Percentiles rank a stretch among this genome's conserved stretches.
These are phyloP conservation scores for Cucurbitaria berberidis DNA, from an alignment of 2,329 filamentous ascomycete species.

Conservation along the genomic window DNA sequence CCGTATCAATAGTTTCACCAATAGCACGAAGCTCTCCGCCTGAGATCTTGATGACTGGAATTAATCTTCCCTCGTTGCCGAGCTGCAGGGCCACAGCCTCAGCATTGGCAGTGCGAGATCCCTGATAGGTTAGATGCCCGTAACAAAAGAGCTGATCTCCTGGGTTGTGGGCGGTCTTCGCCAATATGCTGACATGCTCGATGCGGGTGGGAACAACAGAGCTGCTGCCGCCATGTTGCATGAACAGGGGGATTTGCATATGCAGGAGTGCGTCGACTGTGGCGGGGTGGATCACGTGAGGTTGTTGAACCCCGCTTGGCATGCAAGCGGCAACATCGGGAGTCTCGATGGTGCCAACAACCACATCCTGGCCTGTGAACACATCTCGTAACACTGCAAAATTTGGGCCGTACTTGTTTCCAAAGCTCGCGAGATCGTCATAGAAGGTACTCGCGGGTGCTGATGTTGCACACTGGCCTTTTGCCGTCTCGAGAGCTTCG, in stretches of 20 bases:
- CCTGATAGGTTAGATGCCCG: neutral
- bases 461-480: neutral
- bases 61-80: no score
- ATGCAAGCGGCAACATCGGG: neutral
- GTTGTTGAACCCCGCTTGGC: neutral
- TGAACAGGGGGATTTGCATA: neutral
- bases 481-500: neutral
- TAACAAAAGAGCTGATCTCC: neutral
- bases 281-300: neutral
- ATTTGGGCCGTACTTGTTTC: neutral
- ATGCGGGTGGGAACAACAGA: neutral
- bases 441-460: neutral
- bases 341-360: neutral
- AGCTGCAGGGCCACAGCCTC: no score
- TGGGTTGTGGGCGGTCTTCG: neutral
- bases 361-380: neutral
- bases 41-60: no score
- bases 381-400: neutral
- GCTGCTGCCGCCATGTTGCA: neutral
- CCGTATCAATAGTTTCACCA: no score
- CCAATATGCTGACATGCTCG: neutral
- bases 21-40: no score
- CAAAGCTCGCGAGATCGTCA: neutral
- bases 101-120: no score
- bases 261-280: neutral